Evolutionary conservation across 2,329 filamentous ascomycete genomes (phyloP).

Genomic region (Neonectria magnoliae): DNA sequence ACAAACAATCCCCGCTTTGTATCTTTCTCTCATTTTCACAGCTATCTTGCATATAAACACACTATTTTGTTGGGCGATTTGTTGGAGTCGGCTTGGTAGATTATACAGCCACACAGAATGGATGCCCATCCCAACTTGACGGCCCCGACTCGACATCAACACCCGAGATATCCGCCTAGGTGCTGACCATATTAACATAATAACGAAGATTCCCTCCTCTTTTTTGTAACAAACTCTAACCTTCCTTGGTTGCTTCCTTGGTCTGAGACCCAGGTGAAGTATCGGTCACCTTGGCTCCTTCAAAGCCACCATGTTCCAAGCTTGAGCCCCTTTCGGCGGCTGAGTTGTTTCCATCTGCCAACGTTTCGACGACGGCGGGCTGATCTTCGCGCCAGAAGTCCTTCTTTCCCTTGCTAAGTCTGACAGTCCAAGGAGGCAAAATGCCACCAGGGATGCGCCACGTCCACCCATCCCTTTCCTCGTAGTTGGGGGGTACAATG

Average conservation of each 20-base stretch:
- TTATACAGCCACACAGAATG: not conserved
- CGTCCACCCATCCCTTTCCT: conserved; percentile 82
- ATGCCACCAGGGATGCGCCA: conserved; percentile 80
- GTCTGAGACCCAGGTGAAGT: conserved; percentile 29
- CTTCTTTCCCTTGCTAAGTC: conserved; percentile 73
- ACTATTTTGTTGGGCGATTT: not conserved
- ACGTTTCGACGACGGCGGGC: conserved; percentile 33
- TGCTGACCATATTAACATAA: conserved; percentile 1
- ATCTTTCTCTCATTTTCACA: not conserved
- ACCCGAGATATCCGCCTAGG: not conserved
- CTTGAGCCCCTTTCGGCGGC: conserved; percentile 32
- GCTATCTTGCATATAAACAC: not conserved
- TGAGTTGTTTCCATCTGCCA: conserved; percentile 21
- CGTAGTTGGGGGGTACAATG: conserved; percentile 78
- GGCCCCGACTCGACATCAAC: not conserved
- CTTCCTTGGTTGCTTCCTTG: conserved; percentile 29
- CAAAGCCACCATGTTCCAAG: conserved; percentile 40
- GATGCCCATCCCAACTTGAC: not conserved
- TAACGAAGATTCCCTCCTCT: not conserved
- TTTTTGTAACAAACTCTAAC: not conserved
- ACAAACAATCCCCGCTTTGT: not conserved
- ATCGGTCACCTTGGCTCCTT: conserved; percentile 34
- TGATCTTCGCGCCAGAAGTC: conserved; percentile 71
- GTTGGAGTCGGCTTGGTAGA: not conserved
- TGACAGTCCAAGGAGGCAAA: conserved; percentile 76